phyloP scores from a whole-genome alignment of 768 basidiomycete genomes.

The Kwoniella pini region DNA sequence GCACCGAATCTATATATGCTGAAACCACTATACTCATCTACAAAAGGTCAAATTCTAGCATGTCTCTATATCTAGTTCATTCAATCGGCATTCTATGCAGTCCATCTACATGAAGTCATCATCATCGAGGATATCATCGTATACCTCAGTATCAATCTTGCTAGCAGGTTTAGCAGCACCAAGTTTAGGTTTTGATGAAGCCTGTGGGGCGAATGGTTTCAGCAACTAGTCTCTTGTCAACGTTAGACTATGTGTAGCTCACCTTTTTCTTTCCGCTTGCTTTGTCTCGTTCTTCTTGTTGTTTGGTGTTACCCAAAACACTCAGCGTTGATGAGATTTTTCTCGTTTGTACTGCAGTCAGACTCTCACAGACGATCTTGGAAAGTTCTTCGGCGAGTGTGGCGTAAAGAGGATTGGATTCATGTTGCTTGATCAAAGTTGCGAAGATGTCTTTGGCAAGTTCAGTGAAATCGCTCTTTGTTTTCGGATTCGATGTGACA shows the following conservation, averaged over 20 bases:
- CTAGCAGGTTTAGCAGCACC: constrained; percentile 64
- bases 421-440: constrained; percentile 73
- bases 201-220: constrained; percentile 49
- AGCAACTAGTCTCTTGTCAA: not conserved
- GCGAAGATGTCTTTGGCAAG: constrained; percentile 75
- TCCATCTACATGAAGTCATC: constrained; percentile 86
- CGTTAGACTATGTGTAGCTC: not conserved
- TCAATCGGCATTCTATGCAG: not conserved
- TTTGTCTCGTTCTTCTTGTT: constrained; percentile 83
- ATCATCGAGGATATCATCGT: constrained; percentile 90
- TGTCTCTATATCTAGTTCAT: too few relatives aligned
- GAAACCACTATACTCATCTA: not conserved
- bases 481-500: constrained; percentile 75
- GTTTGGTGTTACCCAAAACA: constrained; percentile 91
- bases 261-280: constrained; percentile 85
- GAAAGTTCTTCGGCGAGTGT: constrained; percentile 81
- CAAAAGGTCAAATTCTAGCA: too few relatives aligned
- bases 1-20: constrained; percentile 1
- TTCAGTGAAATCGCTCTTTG: constrained; percentile 80
- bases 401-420: constrained; percentile 77
- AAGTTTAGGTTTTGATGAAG: constrained; percentile 69
- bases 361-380: constrained; percentile 69
- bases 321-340: constrained; percentile 83
- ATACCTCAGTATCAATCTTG: constrained; percentile 75
- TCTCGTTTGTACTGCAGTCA: constrained; percentile 87